Percentiles rank a stretch among this genome's conserved stretches.
Conservation (phyloP, 495 filamentous ascomycete species). For the Tuber magnatum region DNA sequence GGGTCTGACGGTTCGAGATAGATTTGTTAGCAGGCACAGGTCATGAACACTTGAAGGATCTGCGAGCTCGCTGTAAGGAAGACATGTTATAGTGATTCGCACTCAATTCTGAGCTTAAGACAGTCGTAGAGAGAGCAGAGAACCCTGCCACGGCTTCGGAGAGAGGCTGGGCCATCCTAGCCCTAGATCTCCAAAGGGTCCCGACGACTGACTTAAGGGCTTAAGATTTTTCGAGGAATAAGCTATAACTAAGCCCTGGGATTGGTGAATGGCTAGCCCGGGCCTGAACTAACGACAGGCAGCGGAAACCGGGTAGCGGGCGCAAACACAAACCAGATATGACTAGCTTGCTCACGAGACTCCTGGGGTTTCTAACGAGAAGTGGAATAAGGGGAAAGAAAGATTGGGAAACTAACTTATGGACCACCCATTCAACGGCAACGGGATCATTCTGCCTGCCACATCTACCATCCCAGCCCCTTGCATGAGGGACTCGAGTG, state of each 20-base stretch:
- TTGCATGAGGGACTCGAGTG: constrained; percentile 55
- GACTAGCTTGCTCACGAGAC: background rate
- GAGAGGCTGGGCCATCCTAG: background rate
- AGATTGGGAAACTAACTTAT: constrained; percentile 49
- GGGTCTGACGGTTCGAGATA: constrained; percentile 15
- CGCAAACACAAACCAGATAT: background rate
- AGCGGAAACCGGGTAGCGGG: background rate
- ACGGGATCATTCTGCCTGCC: constrained; percentile 59
- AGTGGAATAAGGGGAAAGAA: background rate
- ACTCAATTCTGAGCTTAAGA: constrained; percentile 37
- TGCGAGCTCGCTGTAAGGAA: background rate
- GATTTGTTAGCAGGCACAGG: constrained; percentile 13
- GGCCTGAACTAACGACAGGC: background rate
- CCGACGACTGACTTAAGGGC: background rate
- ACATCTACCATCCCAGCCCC: constrained; percentile 68
- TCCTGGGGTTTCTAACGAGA: background rate
- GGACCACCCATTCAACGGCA: constrained; percentile 71
- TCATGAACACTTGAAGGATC: background rate
- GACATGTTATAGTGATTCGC: background rate
- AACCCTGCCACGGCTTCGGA: background rate
- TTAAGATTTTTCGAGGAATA: background rate
- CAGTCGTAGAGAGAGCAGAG: background rate
- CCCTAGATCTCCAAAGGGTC: background rate
- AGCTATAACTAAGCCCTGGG: background rate
- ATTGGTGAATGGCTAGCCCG: background rate